phyloP scores from a whole-genome alignment of 805 yeast species.

The Tetrapisispora iriomotensis region DNA sequence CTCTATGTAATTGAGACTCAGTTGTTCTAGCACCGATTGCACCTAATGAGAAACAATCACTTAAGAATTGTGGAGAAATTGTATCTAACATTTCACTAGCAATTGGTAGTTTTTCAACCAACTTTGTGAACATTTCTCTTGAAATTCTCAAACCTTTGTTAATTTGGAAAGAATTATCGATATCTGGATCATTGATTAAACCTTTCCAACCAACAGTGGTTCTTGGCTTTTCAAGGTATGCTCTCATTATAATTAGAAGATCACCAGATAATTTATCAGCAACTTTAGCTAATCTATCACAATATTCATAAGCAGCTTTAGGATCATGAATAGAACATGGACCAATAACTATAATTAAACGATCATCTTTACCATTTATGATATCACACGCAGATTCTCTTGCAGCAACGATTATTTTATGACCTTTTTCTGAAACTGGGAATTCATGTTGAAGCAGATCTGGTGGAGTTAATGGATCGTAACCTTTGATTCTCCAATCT shows the following conservation, averaged over 20 bases:
- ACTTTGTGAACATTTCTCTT: slow-evolving; percentile 71
- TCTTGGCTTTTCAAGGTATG: slow-evolving; percentile 95
- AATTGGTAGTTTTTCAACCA: slow-evolving; percentile 79
- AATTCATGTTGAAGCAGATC: slow-evolving; percentile 81
- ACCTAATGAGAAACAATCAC: slow-evolving; percentile 86
- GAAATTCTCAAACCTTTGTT: slow-evolving; percentile 88
- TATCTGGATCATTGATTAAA: slow-evolving; percentile 91
- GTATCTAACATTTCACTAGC: slow-evolving; percentile 98
- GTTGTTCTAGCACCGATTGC: slow-evolving; percentile 99
- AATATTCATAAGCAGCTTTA: slow-evolving; percentile 82
- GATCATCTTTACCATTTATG: slow-evolving; percentile 67
- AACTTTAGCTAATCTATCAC: slow-evolving; percentile 52
- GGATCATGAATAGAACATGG: slow-evolving; percentile 97
- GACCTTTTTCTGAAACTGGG: slow-evolving; percentile 48
- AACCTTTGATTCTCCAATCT: slow-evolving; percentile 75
- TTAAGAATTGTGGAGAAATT: slow-evolving; percentile 89
- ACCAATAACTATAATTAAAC: slow-evolving; percentile 81
- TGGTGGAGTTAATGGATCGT: slow-evolving; percentile 91
- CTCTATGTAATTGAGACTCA: slow-evolving; percentile 96
- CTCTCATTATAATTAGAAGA: slow-evolving; percentile 86
- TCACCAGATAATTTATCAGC: slow-evolving; percentile 67
- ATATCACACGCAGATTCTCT: slow-evolving; percentile 72
- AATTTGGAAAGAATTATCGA: slow-evolving; percentile 84
- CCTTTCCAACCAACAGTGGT: slow-evolving; percentile 99
- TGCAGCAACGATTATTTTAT: slow-evolving; percentile 61